A percentile compares a stretch with the other conserved stretches of the same genome.
phyloP scores from a whole-genome alignment of 2,329 filamentous ascomycete genomes.

The Hypoxylon sp. region DNA sequence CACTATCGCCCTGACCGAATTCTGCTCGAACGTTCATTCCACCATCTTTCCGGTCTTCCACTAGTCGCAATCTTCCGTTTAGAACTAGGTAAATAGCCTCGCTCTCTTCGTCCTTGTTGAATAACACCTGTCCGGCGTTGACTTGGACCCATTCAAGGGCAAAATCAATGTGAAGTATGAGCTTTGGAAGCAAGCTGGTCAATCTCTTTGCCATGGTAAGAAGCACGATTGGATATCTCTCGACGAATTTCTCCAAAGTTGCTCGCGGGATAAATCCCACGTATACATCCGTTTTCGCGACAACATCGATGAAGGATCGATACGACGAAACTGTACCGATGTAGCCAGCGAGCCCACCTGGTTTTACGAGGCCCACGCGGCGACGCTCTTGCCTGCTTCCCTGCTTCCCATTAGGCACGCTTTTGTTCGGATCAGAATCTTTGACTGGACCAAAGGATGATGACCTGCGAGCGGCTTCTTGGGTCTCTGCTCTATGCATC shows the following conservation, averaged over 20 bases:
- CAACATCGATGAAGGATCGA: slow-evolving; percentile 93
- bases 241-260: slow-evolving; percentile 89
- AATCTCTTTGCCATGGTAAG: slow-evolving; percentile 96
- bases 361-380: slow-evolving; percentile 90
- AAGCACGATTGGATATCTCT: slow-evolving; percentile 89
- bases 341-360: slow-evolving; percentile 92
- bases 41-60: slow-evolving; percentile 82
- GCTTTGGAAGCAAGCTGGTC: slow-evolving; percentile 84
- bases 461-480: slow-evolving; percentile 31
- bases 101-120: slow-evolving; percentile 92
- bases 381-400: slow-evolving; percentile 60
- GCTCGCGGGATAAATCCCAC: slow-evolving; percentile 91
- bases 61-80: slow-evolving; percentile 86
- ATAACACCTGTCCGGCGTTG: slow-evolving; percentile 92
- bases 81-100: slow-evolving; percentile 98
- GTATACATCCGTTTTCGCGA: slow-evolving; percentile 97
- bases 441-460: slow-evolving; percentile 36
- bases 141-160: slow-evolving; percentile 98
- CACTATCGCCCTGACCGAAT: slow-evolving; percentile 96
- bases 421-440: slow-evolving; percentile 54
- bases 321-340: slow-evolving; percentile 94
- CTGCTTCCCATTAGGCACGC: slow-evolving; percentile 32
- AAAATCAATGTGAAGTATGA: slow-evolving; percentile 97
- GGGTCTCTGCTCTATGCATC: slow-evolving; percentile 48
- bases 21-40: slow-evolving; percentile 88